Evolutionary conservation across 768 basidiomycete genomes (phyloP).

Genomic region (Amanita thiersii): DNA sequence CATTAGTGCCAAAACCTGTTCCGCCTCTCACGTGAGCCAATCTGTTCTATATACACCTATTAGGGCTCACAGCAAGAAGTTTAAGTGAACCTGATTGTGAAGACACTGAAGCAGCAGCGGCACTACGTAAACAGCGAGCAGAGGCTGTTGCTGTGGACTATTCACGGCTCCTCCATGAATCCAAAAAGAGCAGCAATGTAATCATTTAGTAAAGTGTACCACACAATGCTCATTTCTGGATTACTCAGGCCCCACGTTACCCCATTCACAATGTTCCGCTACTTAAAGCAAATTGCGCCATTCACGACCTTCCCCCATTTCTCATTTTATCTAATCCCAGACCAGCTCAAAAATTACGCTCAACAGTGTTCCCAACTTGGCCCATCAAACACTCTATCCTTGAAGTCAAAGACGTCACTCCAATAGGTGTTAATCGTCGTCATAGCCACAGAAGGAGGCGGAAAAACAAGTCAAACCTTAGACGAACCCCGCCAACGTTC

Average conservation of each 20-base stretch:
- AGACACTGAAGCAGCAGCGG: conserved; percentile 35
- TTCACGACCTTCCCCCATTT: too few species aligned
- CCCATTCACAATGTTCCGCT: neutral
- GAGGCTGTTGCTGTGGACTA: conserved; percentile 31
- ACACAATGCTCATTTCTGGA: neutral
- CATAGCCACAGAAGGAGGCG: conserved; percentile 12
- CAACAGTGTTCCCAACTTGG: too few species aligned
- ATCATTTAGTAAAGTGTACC: too few species aligned
- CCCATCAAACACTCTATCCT: neutral
- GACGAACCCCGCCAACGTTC: conserved; percentile 26
- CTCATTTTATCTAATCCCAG: too few species aligned
- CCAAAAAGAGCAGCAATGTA: conserved; percentile 14
- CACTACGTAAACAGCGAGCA: conserved; percentile 30
- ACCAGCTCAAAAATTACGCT: too few species aligned
- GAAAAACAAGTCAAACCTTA: conserved; percentile 12
- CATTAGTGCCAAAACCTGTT: conserved; percentile 33
- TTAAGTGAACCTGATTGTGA: conserved; percentile 41
- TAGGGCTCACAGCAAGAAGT: conserved; percentile 18
- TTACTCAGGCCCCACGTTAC: conserved; percentile 1
- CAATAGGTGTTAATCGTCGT: conserved; percentile 5
- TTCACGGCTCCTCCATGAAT: conserved; percentile 18
- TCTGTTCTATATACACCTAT: neutral
- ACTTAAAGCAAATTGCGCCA: too few species aligned
- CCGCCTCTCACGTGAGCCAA: conserved; percentile 28
- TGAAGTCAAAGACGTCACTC: conserved; percentile 15